Conservation (phyloP, 2,329 filamentous ascomycete species). For the Alternaria sp. region DNA sequence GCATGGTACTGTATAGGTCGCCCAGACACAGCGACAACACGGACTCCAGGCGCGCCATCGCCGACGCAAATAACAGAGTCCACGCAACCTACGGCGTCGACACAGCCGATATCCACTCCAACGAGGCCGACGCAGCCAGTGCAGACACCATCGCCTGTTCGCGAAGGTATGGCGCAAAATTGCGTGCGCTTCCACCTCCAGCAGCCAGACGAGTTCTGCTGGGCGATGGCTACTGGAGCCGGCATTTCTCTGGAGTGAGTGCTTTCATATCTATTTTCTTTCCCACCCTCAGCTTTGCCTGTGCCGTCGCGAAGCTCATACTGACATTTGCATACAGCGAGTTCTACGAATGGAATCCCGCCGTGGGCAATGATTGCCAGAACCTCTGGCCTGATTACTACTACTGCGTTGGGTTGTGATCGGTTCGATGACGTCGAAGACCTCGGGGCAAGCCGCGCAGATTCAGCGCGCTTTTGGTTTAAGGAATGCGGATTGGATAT, state of each 20-base stretch:
- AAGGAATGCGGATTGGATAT: no score
- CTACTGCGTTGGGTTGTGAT: background rate
- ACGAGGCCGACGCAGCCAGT: background rate
- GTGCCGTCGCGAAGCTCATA: background rate
- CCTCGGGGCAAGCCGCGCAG: no score
- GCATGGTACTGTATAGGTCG: slow-evolving; percentile 1
- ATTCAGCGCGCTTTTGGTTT: no score
- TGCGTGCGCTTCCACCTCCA: background rate
- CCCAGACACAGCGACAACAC: background rate
- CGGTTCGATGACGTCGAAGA: no score
- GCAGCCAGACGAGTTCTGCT: background rate
- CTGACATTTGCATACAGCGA: background rate
- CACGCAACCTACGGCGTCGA: background rate
- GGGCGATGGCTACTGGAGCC: background rate
- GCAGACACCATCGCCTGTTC: slow-evolving; percentile 1
- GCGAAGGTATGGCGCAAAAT: background rate
- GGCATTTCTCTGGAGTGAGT: background rate
- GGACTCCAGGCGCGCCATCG: background rate
- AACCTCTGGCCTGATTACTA: background rate
- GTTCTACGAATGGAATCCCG: slow-evolving; percentile 2
- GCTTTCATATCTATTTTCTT: background rate
- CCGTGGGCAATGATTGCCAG: slow-evolving; percentile 1
- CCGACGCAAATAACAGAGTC: background rate
- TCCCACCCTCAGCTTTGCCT: no score
- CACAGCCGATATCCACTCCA: background rate